phyloP scores from a whole-genome alignment of 2,329 filamentous ascomycete genomes.

The Pseudogymnoascus sp. region DNA sequence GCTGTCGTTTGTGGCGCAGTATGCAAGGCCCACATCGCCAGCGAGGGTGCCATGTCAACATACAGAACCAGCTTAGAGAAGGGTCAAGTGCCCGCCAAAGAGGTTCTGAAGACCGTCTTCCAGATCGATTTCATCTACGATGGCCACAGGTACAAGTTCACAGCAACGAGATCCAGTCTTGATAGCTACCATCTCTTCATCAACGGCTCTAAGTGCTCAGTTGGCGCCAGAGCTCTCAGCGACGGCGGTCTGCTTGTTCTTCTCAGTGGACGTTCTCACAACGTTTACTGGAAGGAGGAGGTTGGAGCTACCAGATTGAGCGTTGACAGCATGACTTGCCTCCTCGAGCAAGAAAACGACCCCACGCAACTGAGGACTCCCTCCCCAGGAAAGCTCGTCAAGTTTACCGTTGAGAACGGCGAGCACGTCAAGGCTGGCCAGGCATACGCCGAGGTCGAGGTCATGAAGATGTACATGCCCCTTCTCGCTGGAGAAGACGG shows the following conservation, averaged over 20 bases:
- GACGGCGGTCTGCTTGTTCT: constrained; percentile 91
- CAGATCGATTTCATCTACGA: constrained; percentile 98
- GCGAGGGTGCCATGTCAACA: constrained; percentile 77
- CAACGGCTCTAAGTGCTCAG: constrained; percentile 92
- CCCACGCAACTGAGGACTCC: constrained; percentile 93
- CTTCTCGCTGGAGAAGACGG: constrained; percentile 90
- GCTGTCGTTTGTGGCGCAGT: constrained; percentile 94
- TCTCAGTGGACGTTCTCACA: constrained; percentile 88
- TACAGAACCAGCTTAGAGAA: constrained; percentile 87
- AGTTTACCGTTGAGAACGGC: constrained; percentile 93
- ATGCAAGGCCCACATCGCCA: constrained; percentile 90
- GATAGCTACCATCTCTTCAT: constrained; percentile 98
- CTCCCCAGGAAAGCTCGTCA: constrained; percentile 94
- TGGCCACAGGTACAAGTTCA: constrained; percentile 94
- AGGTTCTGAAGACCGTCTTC: constrained; percentile 96
- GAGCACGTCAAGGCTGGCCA: constrained; percentile 87
- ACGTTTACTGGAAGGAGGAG: constrained; percentile 99
- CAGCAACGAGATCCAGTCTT: constrained; percentile 79
- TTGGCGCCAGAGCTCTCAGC: constrained; percentile 84
- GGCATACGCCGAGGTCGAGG: constrained; percentile 92
- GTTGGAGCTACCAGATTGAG: constrained; percentile 91
- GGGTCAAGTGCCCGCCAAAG: constrained; percentile 94
- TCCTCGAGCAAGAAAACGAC: constrained; percentile 98
- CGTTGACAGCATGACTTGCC: constrained; percentile 94
- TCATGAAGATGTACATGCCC: constrained; percentile 99